phyloP scores from a whole-genome alignment of 192 early-diverging fungal species.

The Coemansia sp. region DNA sequence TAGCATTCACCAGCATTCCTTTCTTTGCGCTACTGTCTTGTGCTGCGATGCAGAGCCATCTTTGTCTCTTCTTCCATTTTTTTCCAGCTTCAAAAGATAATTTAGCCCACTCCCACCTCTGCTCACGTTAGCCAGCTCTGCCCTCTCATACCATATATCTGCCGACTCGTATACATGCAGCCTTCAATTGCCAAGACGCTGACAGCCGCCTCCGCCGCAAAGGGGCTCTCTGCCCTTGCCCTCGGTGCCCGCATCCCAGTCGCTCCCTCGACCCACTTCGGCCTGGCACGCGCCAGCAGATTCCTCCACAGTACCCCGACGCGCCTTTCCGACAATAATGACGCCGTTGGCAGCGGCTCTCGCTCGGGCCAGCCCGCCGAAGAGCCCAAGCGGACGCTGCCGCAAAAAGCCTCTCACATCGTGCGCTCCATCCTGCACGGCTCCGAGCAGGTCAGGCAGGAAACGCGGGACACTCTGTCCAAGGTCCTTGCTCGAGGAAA shows the following conservation, averaged over 20 bases:
- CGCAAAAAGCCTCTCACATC: constrained; percentile 56
- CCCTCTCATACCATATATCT: neutral
- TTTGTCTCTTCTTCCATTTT: neutral
- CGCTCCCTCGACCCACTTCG: no score
- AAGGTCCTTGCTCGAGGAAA: constrained; percentile 80
- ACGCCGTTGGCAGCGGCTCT: constrained; percentile 2
- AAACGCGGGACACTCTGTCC: constrained; percentile 64
- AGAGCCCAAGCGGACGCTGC: constrained; percentile 45
- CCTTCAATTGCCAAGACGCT: neutral
- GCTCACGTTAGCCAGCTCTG: neutral
- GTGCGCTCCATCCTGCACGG: constrained; percentile 72
- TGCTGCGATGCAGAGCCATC: neutral
- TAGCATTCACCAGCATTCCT: neutral
- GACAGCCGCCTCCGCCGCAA: neutral
- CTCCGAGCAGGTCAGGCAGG: constrained; percentile 61
- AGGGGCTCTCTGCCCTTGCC: neutral
- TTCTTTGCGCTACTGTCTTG: neutral
- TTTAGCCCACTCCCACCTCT: neutral
- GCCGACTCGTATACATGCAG: neutral
- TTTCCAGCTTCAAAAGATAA: neutral
- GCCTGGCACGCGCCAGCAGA: neutral
- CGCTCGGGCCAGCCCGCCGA: constrained; percentile 14
- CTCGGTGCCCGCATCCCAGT: no score
- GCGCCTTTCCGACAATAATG: constrained; percentile 6
- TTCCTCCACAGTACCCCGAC: neutral